A percentile compares a stretch with the other conserved stretches of the same genome.
These are phyloP conservation scores for Colletotrichum tofieldiae DNA, from an alignment of 2,329 filamentous ascomycete species.

Conservation along the genomic window DNA sequence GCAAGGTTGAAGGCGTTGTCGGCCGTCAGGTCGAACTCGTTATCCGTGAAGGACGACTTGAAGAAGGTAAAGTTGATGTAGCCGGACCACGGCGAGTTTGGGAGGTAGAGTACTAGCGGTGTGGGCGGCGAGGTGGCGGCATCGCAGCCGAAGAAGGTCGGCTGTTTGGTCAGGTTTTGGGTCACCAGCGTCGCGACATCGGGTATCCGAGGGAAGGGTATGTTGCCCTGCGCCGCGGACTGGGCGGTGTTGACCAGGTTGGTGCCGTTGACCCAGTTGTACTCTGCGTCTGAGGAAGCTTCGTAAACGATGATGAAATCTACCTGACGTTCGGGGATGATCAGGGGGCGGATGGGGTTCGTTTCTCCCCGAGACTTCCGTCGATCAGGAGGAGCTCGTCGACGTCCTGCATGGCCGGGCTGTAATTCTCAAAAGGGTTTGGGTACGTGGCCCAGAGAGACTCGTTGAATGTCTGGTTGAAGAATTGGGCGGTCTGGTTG, in stretches of 20 bases:
- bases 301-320: conserved; percentile 53
- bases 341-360: conserved; percentile 49
- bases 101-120: conserved; percentile 49
- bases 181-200: conserved; percentile 48
- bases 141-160: conserved; percentile 51
- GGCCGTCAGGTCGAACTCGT: conserved; percentile 46
- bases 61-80: conserved; percentile 49
- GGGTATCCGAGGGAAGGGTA: conserved; percentile 49
- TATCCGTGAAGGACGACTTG: conserved; percentile 46
- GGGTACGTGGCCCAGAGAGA: conserved; percentile 51
- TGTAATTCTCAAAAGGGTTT: conserved; percentile 51
- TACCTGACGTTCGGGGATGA: conserved; percentile 48
- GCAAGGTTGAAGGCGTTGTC: conserved; percentile 84
- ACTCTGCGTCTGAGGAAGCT: conserved; percentile 47
- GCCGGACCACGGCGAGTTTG: conserved; percentile 50
- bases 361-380: conserved; percentile 52
- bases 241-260: conserved; percentile 45
- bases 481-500: conserved; percentile 46
- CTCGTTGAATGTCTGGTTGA: conserved; percentile 50
- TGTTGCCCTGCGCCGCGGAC: conserved; percentile 46
- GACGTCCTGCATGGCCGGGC: conserved; percentile 46
- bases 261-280: conserved; percentile 50
- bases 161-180: conserved; percentile 47
- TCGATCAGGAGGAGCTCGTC: conserved; percentile 51
- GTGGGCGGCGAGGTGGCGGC: conserved; percentile 39